phyloP scores from a whole-genome alignment of 108 stramenopile species.

The Chaetoceros tenuissimus region DNA sequence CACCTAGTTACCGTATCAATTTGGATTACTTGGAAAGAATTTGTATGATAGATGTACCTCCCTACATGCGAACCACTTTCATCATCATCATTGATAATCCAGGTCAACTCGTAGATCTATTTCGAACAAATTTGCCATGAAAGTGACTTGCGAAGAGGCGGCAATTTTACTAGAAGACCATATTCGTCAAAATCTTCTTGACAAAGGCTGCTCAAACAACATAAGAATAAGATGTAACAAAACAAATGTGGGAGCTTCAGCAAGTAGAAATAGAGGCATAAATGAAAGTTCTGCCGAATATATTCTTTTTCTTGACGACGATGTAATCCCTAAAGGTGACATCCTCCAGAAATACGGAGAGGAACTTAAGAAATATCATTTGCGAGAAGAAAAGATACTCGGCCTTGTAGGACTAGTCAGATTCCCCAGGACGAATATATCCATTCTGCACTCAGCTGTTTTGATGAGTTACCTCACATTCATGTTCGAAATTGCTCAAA shows the following conservation, averaged over 20 bases:
- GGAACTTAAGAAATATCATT: slow-evolving; percentile 19
- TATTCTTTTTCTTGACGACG: slow-evolving; percentile 60
- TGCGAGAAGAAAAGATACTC: slow-evolving; percentile 2
- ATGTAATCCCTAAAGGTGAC: slow-evolving; percentile 35
- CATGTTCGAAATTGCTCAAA: slow-evolving; percentile 31
- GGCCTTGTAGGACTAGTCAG: slow-evolving; percentile 35
- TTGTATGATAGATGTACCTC: slow-evolving; percentile 24
- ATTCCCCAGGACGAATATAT: slow-evolving; percentile 29
- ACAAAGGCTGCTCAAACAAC: slow-evolving; percentile 24
- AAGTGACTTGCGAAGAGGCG: too few relatives aligned
- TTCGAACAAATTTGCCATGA: slow-evolving; percentile 1
- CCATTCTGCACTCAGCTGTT: slow-evolving; percentile 31
- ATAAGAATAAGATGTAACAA: slow-evolving; percentile 33
- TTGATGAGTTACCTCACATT: slow-evolving; percentile 42
- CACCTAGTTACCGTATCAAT: slow-evolving; percentile 3
- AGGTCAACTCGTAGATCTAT: slow-evolving; percentile 11
- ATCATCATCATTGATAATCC: slow-evolving; percentile 47
- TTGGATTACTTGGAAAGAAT: slow-evolving; percentile 25
- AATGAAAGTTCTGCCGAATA: slow-evolving; percentile 42
- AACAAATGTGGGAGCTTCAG: slow-evolving; percentile 45
- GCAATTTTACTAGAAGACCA: slow-evolving; percentile 10
- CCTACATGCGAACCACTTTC: slow-evolving; percentile 12
- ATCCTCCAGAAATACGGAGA: slow-evolving; percentile 45
- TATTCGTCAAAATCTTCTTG: slow-evolving; percentile 28
- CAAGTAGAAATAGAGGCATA: slow-evolving; percentile 39